Conservation (phyloP, 805 yeast genomes). For the Yarrowia alimentaria region DNA sequence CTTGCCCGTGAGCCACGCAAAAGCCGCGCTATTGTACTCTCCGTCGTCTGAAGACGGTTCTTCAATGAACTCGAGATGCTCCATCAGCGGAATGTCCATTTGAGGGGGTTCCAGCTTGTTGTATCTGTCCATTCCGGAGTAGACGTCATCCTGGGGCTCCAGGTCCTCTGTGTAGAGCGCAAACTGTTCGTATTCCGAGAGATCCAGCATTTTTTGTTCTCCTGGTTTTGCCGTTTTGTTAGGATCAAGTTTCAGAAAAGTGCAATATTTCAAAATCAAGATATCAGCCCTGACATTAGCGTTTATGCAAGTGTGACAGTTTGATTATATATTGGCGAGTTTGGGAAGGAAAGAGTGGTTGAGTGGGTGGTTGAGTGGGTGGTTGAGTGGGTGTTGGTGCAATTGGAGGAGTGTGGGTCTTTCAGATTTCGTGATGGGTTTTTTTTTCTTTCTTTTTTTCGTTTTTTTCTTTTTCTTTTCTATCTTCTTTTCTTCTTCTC, state of each 20-base stretch:
- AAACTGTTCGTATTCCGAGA: conserved; percentile 8
- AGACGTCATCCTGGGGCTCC: conserved; percentile 17
- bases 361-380: no score
- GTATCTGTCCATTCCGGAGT: conserved; percentile 19
- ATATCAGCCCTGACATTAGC: background rate
- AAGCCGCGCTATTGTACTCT: conserved; percentile 14
- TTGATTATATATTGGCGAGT: background rate
- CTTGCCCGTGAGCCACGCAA: conserved; percentile 26
- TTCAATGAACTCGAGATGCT: conserved; percentile 18
- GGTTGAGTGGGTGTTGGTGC: no score
- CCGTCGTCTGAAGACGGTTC: conserved; percentile 4
- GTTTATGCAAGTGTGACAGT: conserved; percentile 26
- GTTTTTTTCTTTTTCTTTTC: no score
- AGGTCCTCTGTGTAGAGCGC: conserved; percentile 12
- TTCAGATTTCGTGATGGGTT: no score
- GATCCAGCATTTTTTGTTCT: conserved; percentile 11
- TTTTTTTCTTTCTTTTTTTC: no score
- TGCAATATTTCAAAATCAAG: background rate
- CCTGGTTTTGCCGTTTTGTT: background rate
- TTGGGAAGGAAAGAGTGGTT: no score
- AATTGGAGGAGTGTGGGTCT: no score
- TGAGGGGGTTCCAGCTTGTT: conserved; percentile 13
- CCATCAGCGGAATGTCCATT: conserved; percentile 24
- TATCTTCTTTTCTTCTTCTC: background rate
- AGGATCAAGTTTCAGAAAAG: background rate